Evolutionary conservation across 352 stramenopile species (phyloP).

Genomic region (Pythium periplocum): DNA sequence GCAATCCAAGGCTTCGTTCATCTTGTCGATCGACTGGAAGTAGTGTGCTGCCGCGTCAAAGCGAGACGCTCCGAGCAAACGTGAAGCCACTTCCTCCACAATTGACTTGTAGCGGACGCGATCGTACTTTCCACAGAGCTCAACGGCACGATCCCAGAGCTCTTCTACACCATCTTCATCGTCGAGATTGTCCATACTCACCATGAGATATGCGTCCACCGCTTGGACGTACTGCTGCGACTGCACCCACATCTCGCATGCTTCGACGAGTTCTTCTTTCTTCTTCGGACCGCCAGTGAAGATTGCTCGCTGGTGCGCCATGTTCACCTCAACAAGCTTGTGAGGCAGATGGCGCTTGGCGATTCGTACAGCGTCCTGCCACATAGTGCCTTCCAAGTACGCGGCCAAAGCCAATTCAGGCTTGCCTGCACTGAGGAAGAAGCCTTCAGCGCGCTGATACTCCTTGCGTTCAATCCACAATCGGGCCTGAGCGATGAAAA

Average conservation of each 20-base stretch:
- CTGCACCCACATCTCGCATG: constrained; percentile 86
- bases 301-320: constrained; percentile 74
- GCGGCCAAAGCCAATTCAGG: constrained; percentile 86
- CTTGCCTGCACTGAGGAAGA: constrained; percentile 90
- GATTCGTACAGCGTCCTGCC: constrained; percentile 86
- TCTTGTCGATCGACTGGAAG: constrained; percentile 87
- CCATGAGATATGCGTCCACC: constrained; percentile 90
- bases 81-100: constrained; percentile 82
- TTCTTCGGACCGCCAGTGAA: constrained; percentile 71
- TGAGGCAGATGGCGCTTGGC: constrained; percentile 90
- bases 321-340: constrained; percentile 89
- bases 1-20: constrained; percentile 89
- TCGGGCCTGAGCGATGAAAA: constrained; percentile 89
- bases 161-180: constrained; percentile 76
- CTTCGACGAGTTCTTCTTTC: constrained; percentile 80
- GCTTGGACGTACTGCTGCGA: constrained; percentile 87
- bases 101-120: constrained; percentile 85
- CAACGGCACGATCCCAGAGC: constrained; percentile 86
- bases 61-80: constrained; percentile 74
- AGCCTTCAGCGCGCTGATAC: constrained; percentile 76
- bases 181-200: constrained; percentile 65
- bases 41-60: constrained; percentile 87
- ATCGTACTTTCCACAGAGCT: constrained; percentile 85
- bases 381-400: constrained; percentile 85
- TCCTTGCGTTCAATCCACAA: constrained; percentile 85